A percentile compares a stretch with the other conserved stretches of the same genome.
phyloP scores from a whole-genome alignment of 2,329 filamentous ascomycete genomes.

The Boeremia lycopersici region DNA sequence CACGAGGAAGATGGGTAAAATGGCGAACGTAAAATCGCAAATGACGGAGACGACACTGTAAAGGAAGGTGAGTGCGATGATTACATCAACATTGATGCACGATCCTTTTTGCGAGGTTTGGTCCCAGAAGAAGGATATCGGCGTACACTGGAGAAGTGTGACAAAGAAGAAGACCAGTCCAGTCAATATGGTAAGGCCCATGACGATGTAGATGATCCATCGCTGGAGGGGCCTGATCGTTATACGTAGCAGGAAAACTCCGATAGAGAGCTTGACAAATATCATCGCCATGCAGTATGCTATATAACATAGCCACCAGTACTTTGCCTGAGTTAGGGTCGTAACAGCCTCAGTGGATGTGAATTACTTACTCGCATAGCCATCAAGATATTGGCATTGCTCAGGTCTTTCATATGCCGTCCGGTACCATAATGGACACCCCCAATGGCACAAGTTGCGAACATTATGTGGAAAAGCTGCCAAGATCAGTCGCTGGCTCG shows the following conservation, averaged over 20 bases:
- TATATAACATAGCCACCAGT: conserved; percentile 46
- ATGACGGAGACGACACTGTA: conserved; percentile 55
- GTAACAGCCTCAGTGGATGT: not conserved
- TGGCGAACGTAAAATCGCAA: conserved; percentile 57
- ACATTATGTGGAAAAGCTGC: conserved; percentile 37
- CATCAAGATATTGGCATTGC: conserved; percentile 28
- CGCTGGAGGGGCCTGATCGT: conserved; percentile 36
- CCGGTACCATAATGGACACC: conserved; percentile 43
- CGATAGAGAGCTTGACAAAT: conserved; percentile 41
- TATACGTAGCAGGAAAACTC: conserved; percentile 44
- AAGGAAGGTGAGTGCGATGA: conserved; percentile 53
- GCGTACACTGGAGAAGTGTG: conserved; percentile 58
- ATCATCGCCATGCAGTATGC: conserved; percentile 43
- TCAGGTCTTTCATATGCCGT: conserved; percentile 35
- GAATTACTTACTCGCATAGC: conserved; percentile 36
- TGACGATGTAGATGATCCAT: conserved; percentile 48
- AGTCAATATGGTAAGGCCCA: conserved; percentile 44
- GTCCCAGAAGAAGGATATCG: conserved; percentile 58
- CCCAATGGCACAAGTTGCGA: conserved; percentile 37
- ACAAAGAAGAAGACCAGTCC: conserved; percentile 54
- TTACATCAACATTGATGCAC: conserved; percentile 51
- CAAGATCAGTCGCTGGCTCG: conserved; percentile 2
- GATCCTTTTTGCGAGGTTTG: conserved; percentile 46
- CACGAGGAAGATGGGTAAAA: conserved; percentile 59
- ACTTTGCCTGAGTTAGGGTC: conserved; percentile 19